Evolutionary conservation across 2,329 filamentous ascomycete species (phyloP).

Genomic region (Epichloe coenophiala): DNA sequence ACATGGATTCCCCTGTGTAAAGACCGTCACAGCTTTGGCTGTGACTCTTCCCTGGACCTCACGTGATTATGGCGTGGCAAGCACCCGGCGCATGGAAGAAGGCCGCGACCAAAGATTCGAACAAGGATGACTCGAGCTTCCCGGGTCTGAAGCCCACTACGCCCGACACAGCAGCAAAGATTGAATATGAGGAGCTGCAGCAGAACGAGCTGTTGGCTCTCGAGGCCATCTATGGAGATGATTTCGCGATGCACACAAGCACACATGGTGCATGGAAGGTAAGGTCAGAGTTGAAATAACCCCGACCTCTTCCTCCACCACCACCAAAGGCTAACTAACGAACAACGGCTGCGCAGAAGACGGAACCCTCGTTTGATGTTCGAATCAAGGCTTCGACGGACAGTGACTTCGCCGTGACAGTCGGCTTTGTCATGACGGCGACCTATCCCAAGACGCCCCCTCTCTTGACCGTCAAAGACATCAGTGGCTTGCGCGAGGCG

Average conservation of each 20-base stretch:
- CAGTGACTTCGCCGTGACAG: slow-evolving; percentile 52
- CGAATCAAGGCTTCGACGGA: slow-evolving; percentile 62
- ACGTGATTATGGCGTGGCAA: slow-evolving; percentile 39
- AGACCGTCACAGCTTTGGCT: slow-evolving; percentile 35
- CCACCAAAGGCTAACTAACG: not conserved
- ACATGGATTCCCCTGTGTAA: slow-evolving; percentile 36
- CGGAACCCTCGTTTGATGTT: slow-evolving; percentile 72
- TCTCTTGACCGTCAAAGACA: slow-evolving; percentile 52
- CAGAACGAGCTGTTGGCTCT: slow-evolving; percentile 77
- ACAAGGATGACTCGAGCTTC: slow-evolving; percentile 35
- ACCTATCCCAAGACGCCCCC: slow-evolving; percentile 84
- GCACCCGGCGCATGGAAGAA: slow-evolving; percentile 34
- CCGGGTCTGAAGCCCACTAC: slow-evolving; percentile 34
- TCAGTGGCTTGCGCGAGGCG: slow-evolving; percentile 51
- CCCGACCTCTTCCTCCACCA: slow-evolving; percentile 5
- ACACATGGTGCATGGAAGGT: slow-evolving; percentile 76
- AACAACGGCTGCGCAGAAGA: slow-evolving; percentile 39
- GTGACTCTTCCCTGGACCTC: slow-evolving; percentile 27
- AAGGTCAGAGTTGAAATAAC: slow-evolving; percentile 13
- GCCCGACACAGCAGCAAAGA: slow-evolving; percentile 29
- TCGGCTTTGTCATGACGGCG: slow-evolving; percentile 73
- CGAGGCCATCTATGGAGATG: slow-evolving; percentile 78
- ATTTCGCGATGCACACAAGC: slow-evolving; percentile 63
- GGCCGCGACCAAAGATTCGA: slow-evolving; percentile 25
- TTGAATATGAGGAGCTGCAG: slow-evolving; percentile 72